Evolutionary conservation across 2,329 filamentous ascomycete genomes (phyloP), one percentile per base, ranked within the genome.

Genomic region (Beauveria rudraprayagi): DNA sequence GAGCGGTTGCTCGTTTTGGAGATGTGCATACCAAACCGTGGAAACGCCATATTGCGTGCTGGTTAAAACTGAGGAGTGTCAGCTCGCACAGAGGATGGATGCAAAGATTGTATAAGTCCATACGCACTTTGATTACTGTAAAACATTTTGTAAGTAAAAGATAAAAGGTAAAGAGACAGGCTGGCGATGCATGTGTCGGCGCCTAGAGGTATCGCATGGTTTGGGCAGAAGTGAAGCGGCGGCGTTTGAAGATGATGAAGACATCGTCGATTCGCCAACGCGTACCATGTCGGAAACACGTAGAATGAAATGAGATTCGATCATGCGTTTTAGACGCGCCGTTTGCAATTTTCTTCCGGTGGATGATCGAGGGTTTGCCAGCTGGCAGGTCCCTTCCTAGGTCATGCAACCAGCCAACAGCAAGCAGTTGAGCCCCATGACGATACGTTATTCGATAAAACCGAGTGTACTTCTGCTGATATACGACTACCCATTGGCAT

Each of bases 41-140:
- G 93, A 89, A 61, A 99, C 90, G 61, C 94, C 94, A 83, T 97
- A 90, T 72, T 94, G 88, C 70, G 86, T 86, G 64, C 84, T 93
- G 3, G 87, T 94, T 60, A 99, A 84, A 63, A 99, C 85, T 88
- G 61, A 11, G 22, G n/a, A 48, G 24, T 10, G 22, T 67, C 77
- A 60, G 37, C 17, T 19, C 10, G 11, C 19, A 16, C 5, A 1
- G 28, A 40, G 24, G 3, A 10, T 5, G 16, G n/a, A 3, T 10
- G 24, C 9, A 5, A 17, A n/a, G 19, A 24, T 16, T 28, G 30
- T 19, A 16, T 22, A 34, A 28, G 17, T 4, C 11, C 41, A 11
- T 22, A 75, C 87, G 71, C 78, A 94, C 93, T 91, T 76, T 97
- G 92, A 76, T 96, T 91, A 68, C 90, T 95, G 77, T 96, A 97